phyloP scores from a whole-genome alignment of 306 rosid genomes.

The Vachellia pachyceras region DNA sequence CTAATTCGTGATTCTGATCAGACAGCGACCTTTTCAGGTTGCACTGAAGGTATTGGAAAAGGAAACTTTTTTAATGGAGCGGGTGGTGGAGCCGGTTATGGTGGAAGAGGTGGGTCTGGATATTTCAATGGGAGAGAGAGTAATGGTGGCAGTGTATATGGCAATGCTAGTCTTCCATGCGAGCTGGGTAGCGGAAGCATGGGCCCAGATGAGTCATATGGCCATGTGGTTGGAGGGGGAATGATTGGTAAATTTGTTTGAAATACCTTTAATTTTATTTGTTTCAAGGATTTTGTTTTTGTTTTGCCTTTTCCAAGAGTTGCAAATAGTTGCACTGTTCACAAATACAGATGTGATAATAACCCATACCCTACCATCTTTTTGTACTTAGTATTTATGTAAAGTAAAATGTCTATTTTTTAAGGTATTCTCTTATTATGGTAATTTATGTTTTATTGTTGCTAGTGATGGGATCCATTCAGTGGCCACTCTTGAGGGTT shows the following conservation, averaged over 20 bases:
- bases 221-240: constrained; percentile 89
- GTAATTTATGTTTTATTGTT: constrained; percentile 45
- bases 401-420: constrained; percentile 30
- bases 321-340: constrained; percentile 21
- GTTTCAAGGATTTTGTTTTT: constrained; percentile 29
- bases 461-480: constrained; percentile 90
- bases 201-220: constrained; percentile 73
- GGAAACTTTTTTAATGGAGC: constrained; percentile 97
- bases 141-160: constrained; percentile 84
- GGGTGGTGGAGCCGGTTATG: constrained; percentile 99
- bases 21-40: constrained; percentile 65
- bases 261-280: constrained; percentile 9
- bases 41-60: constrained; percentile 91
- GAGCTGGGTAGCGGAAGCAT: constrained; percentile 95
- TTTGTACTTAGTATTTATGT: constrained; percentile 25
- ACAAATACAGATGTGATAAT: not conserved
- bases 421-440: constrained; percentile 21
- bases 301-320: constrained; percentile 31
- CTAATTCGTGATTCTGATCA: constrained; percentile 46
- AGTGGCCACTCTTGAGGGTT: constrained; percentile 88
- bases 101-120: constrained; percentile 98
- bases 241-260: constrained; percentile 75
- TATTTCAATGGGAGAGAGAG: constrained; percentile 79
- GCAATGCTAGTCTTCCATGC: constrained; percentile 93
- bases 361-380: not conserved